Base-by-base conservation (phyloP, 345 rosid genomes). In the Psidium friedrichsthalianum region DNA sequence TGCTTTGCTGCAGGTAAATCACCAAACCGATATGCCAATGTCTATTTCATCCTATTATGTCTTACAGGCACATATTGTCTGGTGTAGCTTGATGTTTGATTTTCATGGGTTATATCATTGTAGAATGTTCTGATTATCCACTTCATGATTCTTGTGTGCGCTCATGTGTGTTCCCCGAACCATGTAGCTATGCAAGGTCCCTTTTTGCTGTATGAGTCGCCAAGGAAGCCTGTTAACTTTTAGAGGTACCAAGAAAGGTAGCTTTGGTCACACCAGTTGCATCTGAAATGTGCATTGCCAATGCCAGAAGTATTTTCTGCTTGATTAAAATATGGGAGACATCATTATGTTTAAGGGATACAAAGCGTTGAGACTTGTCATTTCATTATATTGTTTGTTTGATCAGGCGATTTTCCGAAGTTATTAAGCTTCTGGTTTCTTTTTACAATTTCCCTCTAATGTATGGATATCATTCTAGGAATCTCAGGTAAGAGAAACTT, bases 401-500 rank as follows among this genome's bases (percentile, higher is more conserved):
- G 59, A 22, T 56, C 59, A 56, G 59, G 10, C 10, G 59, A 56
- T 56, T 22, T 56, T 22, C 5, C 11, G 12, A 56, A 22, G 59
- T n/a, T 18, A 36, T 21, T 11, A 69, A 69, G 80, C 47, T 69
- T 36, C 80, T 36, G 80, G 47, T 69, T 69, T 69, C 80, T 69
- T 18, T 36, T 13, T 18, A 3, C 25, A 36, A 69, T 69, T 18
- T 9, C 25, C 47, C 47, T 69, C 47, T 69, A 32, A 69, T 69
- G 47, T 69, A 18, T 69, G 42, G 20, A 69, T 24, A 18, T 36
- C 47, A 36, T 69, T 69, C 25, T 69, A 56, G 36, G 16, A 14
- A 69, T 59, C 86, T n/a, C 89, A 94, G 98, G 93, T 94, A 76
- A 91, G 89, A 87, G 95, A 94, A 88, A 94, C 93, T 83, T 85